A percentile compares a stretch with the other conserved stretches of the same genome.
Conservation (phyloP, 495 filamentous ascomycete genomes). For the Thozetella sp. region DNA sequence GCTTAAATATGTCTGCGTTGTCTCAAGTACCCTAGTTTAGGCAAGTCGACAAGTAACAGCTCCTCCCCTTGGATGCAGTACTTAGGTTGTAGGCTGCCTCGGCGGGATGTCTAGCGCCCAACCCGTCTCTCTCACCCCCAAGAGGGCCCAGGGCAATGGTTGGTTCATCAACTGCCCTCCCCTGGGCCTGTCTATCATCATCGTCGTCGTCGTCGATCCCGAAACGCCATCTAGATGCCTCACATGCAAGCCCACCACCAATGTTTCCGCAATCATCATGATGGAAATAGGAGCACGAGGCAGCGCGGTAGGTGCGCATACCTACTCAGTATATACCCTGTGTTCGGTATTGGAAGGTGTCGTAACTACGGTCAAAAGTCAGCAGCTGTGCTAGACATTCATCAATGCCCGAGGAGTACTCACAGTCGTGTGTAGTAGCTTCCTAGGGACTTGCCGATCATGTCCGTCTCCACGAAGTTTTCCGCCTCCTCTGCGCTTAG, state of each 20-base stretch:
- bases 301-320: background rate
- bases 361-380: conserved; percentile 54
- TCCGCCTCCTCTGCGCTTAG: conserved; percentile 74
- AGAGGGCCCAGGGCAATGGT: background rate
- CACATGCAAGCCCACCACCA: background rate
- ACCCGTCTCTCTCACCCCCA: too few relatives aligned
- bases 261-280: background rate
- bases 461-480: conserved; percentile 69
- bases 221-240: background rate
- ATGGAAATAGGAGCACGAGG: background rate
- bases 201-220: background rate
- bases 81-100: too few relatives aligned
- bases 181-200: background rate
- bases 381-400: conserved; percentile 1
- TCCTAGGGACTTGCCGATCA: conserved; percentile 70
- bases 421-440: conserved; percentile 79
- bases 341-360: conserved; percentile 79
- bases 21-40: too few relatives aligned
- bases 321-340: conserved; percentile 69
- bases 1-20: too few relatives aligned
- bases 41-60: too few relatives aligned
- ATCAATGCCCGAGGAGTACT: conserved; percentile 23
- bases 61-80: too few relatives aligned
- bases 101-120: too few relatives aligned
- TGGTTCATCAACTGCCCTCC: background rate